A percentile compares a stretch with the other conserved stretches of the same genome.
Evolutionary conservation across 805 yeast genomes (phyloP).

Genomic region (Wickerhamiella parazyma): DNA sequence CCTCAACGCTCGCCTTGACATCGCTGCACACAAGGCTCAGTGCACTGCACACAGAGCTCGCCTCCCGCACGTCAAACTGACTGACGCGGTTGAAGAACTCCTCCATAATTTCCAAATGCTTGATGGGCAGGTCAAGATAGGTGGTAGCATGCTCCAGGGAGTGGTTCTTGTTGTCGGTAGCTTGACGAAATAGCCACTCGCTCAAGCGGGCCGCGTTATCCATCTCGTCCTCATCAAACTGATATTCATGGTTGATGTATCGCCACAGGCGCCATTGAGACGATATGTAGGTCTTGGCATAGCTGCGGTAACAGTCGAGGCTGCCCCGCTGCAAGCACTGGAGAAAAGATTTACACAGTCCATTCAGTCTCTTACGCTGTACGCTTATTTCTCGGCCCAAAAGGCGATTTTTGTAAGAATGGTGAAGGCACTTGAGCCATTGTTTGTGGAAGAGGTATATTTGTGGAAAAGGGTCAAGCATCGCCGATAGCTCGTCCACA

Average conservation of each 20-base stretch:
- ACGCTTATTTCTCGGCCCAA: conserved; percentile 9
- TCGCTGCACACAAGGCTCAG: background rate
- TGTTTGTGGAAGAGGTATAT: conserved; percentile 15
- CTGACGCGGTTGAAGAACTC: conserved; percentile 10
- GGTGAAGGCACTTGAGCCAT: conserved; percentile 12
- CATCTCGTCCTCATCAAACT: conserved; percentile 11
- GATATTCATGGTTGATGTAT: conserved; percentile 7
- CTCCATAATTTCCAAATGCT: conserved; percentile 10
- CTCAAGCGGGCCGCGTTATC: conserved; percentile 14
- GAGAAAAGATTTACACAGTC: background rate
- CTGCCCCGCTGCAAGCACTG: conserved; percentile 5
- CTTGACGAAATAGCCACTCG: conserved; percentile 12
- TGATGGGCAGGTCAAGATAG: conserved; percentile 18
- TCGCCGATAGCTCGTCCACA: conserved; percentile 10
- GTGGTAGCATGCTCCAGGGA: conserved; percentile 11
- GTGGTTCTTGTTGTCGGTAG: conserved; percentile 11
- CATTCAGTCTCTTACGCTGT: conserved; percentile 1
- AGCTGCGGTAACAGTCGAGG: conserved; percentile 14
- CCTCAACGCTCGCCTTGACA: background rate
- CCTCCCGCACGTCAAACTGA: background rate
- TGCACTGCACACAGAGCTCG: background rate
- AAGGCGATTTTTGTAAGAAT: conserved; percentile 8
- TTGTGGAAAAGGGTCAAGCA: conserved; percentile 18
- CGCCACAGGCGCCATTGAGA: conserved; percentile 12
- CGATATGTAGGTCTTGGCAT: conserved; percentile 5